phyloP scores from a whole-genome alignment of 2,329 filamentous ascomycete species.

The Penicillium sp. region DNA sequence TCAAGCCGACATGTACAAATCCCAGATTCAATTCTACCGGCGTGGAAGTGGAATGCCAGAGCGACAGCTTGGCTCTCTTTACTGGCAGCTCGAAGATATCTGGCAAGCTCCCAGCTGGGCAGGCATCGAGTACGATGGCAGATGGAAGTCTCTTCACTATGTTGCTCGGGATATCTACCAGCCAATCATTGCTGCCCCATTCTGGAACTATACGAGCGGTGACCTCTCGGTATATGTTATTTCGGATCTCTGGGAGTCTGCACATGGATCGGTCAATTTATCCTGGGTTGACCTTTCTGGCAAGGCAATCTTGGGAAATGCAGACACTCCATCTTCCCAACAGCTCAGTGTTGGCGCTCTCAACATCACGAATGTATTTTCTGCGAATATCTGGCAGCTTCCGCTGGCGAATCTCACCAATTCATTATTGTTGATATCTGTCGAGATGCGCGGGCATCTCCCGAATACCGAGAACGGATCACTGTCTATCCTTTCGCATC shows the following conservation, averaged over 20 bases:
- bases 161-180: slow-evolving; percentile 53
- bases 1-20: slow-evolving; percentile 58
- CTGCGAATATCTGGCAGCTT: slow-evolving; percentile 35
- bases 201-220: slow-evolving; percentile 49
- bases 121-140: slow-evolving; percentile 56
- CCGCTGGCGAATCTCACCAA: slow-evolving; percentile 32
- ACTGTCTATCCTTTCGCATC: slow-evolving; percentile 42
- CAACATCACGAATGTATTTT: slow-evolving; percentile 48
- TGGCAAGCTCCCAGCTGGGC: slow-evolving; percentile 62
- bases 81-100: slow-evolving; percentile 62
- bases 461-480: slow-evolving; percentile 42
- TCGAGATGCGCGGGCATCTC: slow-evolving; percentile 43
- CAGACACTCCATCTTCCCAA: slow-evolving; percentile 30
- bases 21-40: slow-evolving; percentile 57
- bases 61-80: slow-evolving; percentile 54
- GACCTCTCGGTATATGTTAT: slow-evolving; percentile 51
- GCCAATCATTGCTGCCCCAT: slow-evolving; percentile 54
- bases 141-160: slow-evolving; percentile 60
- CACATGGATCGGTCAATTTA: slow-evolving; percentile 44
- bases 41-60: slow-evolving; percentile 53
- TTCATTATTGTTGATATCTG: slow-evolving; percentile 42
- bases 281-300: slow-evolving; percentile 51
- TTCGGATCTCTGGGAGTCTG: slow-evolving; percentile 52
- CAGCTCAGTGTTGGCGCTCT: slow-evolving; percentile 47
- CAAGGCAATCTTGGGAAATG: slow-evolving; percentile 34